phyloP scores from a whole-genome alignment of 768 basidiomycete genomes.

The Ramaria rubella region DNA sequence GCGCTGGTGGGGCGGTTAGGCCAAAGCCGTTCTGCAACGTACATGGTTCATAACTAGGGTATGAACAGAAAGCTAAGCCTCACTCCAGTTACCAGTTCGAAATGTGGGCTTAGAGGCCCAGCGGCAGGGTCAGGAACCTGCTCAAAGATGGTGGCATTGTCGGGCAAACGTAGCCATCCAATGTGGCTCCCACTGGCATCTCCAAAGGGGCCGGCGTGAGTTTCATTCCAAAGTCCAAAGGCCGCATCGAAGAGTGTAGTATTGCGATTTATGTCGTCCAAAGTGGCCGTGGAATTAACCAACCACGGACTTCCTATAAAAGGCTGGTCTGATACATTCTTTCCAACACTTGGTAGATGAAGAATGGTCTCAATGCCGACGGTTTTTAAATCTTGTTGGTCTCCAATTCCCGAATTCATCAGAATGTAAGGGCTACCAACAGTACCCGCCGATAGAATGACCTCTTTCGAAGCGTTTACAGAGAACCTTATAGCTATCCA shows the following conservation, averaged over 20 bases:
- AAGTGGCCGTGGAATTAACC: constrained; percentile 9
- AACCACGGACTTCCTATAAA: constrained; percentile 14
- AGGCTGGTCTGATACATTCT: constrained; percentile 29
- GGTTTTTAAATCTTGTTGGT: constrained; percentile 11
- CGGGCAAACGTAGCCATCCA: constrained; percentile 26
- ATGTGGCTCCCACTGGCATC: constrained; percentile 20
- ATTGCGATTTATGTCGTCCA: constrained; percentile 12
- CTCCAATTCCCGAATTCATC: constrained; percentile 25
- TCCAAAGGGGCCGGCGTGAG: constrained; percentile 25
- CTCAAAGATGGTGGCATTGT: constrained; percentile 25
- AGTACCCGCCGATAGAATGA: constrained; percentile 26
- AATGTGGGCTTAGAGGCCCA: constrained; percentile 29
- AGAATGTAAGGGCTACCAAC: constrained; percentile 24
- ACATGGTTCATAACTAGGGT: background rate
- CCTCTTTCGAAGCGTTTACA: constrained; percentile 15
- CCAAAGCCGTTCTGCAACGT: background rate
- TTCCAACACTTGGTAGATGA: constrained; percentile 31
- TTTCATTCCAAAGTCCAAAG: constrained; percentile 19
- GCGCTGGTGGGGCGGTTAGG: too few relatives aligned
- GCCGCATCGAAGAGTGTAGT: constrained; percentile 1
- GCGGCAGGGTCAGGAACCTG: constrained; percentile 29
- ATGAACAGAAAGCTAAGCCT: constrained; percentile 3
- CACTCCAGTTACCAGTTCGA: constrained; percentile 34
- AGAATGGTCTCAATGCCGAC: constrained; percentile 19
- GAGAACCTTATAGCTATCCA: background rate